These are phyloP conservation scores for Kalmanozyma brasiliensis DNA, from an alignment of 1,284 basidiomycete genomes.

Conservation along the genomic window DNA sequence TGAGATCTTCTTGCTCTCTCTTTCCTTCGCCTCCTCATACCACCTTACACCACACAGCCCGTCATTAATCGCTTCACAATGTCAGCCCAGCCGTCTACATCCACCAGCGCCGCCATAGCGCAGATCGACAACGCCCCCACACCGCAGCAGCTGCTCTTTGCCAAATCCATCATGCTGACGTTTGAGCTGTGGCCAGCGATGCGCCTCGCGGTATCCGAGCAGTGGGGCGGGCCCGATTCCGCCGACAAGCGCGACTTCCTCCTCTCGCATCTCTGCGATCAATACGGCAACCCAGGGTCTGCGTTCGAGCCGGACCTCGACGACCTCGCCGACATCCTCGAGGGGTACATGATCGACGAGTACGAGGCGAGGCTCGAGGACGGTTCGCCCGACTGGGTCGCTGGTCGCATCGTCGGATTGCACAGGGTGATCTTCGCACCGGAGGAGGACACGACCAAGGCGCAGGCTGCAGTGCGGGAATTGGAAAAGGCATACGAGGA, in stretches of 20 bases:
- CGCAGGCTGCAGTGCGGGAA: slow-evolving; percentile 40
- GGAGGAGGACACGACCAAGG: slow-evolving; percentile 28
- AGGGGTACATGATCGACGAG: slow-evolving; percentile 62
- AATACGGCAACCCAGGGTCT: slow-evolving; percentile 50
- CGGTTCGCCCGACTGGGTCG: slow-evolving; percentile 55
- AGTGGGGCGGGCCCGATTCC: slow-evolving; percentile 64
- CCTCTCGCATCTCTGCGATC: slow-evolving; percentile 61
- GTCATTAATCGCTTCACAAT: slow-evolving; percentile 3
- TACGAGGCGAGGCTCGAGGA: slow-evolving; percentile 64
- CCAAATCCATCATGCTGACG: slow-evolving; percentile 58
- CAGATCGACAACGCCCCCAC: slow-evolving; percentile 37
- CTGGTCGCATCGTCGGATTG: slow-evolving; percentile 50
- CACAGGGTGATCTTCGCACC: slow-evolving; percentile 55
- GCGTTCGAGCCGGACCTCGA: slow-evolving; percentile 57
- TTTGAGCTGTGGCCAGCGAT: slow-evolving; percentile 65
- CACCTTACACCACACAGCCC: no score
- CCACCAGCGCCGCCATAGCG: slow-evolving; percentile 16
- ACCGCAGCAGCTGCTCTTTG: slow-evolving; percentile 61
- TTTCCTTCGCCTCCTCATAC: background rate
- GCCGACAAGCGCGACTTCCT: slow-evolving; percentile 61
- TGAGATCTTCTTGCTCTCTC: slow-evolving; percentile 3
- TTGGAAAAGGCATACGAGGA: slow-evolving; percentile 50
- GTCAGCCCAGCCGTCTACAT: slow-evolving; percentile 22
- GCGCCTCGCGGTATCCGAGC: slow-evolving; percentile 61
- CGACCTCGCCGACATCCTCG: slow-evolving; percentile 61